Evolutionary conservation across 306 rosid species (phyloP), one percentile per base, ranked within the genome.

Genomic region (Oxytropis ochrocephala): DNA sequence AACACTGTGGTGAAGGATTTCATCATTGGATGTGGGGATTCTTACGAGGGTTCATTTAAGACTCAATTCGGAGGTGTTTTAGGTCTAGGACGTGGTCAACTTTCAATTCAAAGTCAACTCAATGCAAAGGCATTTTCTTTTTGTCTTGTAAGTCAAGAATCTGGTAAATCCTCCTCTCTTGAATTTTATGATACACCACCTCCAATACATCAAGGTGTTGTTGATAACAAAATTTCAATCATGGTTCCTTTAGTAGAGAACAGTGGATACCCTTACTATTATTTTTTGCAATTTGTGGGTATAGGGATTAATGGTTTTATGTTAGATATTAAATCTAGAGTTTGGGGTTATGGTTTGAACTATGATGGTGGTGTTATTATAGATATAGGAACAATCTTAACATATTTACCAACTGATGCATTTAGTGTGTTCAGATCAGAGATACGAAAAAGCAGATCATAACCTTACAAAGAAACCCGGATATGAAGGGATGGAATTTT

Each of bases 261-360:
- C 0, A 73, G 60, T 46, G 38, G 52, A 5, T 78, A 78, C 64
- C 83, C 86, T 70, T 62, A 43, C 19, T 60, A 64, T 47, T 82
- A 82, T 51, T 74, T 82, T 21, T 19, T 82, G 78, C 75, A 82
- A 36, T 65, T 82, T 65, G 75, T 52, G 33, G 86, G 86, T 11
- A 74, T 82, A 51, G 21, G 65, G 0, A 41, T 82, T 52, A 60
- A 78, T 59, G 86, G 83, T 5, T 82, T 78, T 42, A 64, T 78
- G 80, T 54, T 78, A 17, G 83, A 82, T 64, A 66, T 82, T 70
- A 73, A 44, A 21, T 70, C 83, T 3, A 78, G 65, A 0, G 73
- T 82, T 58, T 82, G 86, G 86, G 86, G 86, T 6, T 82, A 74
- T 53, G 86, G 86, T 1, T 8, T 82, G 5, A 82, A 82, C 21